Base-by-base conservation (phyloP, 306 rosid species). In the Glycyrrhiza uralensis region DNA sequence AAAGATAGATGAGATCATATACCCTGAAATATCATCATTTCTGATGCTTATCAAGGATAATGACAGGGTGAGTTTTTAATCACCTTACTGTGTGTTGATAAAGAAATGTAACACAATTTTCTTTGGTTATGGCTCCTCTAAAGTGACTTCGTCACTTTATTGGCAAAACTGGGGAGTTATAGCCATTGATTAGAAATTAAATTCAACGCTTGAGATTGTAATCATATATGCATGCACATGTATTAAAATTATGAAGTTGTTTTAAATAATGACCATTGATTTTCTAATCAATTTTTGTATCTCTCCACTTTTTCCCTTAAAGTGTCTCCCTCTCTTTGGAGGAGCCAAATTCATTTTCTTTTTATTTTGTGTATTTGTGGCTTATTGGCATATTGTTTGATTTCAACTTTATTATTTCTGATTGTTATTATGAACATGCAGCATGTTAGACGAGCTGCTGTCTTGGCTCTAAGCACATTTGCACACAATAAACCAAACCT, bases 371-470 rank as follows among this genome's bases (percentile, higher is more conserved):
- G 10, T 47, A 5, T 66, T 63, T 58, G n/a, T 32, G 77, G 57
- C 60, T 52, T 69, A 75, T 61, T 42, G 42, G 30, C 11, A 2
- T 17, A 47, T 81, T 44, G 44, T 75, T 64, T 79, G 69, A 69
- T 84, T 59, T 80, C 35, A 79, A 45, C 51, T 56, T 65, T 76
- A 28, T 69, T 47, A 3, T 68, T 63, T 26, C 82, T 77, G 65
- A 75, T 78, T 71, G 52, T 23, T 73, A 24, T 15, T 68, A 29
- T 76, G 79, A 67, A 42, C 46, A 55, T 79, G 85, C 87, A 95
- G 99, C 96, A 95, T 88, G 99, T 92, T 44, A 89, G 99, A 81
- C 96, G 99, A 74, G 99, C 99, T 41, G 99, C 96, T 71, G 99
- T 95, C 62, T 83, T 95, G 96, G 97, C 96, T 55, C 81, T 95